Conservation (phyloP, 352 stramenopile genomes). For the Elongisporangium undulatum region DNA sequence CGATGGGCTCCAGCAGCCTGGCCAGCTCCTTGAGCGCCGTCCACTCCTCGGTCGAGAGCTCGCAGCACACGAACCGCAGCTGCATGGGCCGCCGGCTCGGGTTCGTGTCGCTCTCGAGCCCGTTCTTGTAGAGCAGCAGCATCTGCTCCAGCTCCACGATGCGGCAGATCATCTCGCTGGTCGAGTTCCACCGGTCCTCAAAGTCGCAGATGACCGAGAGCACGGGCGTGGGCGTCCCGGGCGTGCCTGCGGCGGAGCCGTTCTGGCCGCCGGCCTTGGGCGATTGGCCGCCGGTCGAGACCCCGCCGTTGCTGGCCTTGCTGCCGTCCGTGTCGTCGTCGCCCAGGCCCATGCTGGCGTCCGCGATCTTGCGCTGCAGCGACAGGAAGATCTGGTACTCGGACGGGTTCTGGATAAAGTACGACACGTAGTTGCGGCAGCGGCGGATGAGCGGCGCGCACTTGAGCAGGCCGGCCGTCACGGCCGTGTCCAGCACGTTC, state of each 20-base stretch:
- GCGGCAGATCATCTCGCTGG: slow-evolving; percentile 72
- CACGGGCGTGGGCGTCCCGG: slow-evolving; percentile 11
- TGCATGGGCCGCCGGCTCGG: slow-evolving; percentile 69
- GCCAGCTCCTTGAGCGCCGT: slow-evolving; percentile 64
- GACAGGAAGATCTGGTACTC: slow-evolving; percentile 82
- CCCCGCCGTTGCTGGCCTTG: not conserved
- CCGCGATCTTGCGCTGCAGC: slow-evolving; percentile 55
- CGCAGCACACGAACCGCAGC: slow-evolving; percentile 71
- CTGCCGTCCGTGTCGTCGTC: slow-evolving; percentile 10
- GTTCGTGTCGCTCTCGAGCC: slow-evolving; percentile 70
- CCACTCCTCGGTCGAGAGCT: slow-evolving; percentile 67
- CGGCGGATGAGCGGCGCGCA: slow-evolving; percentile 54
- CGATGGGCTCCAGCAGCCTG: slow-evolving; percentile 55
- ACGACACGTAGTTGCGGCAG: slow-evolving; percentile 77
- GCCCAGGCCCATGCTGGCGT: slow-evolving; percentile 26
- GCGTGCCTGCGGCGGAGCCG: slow-evolving; percentile 3
- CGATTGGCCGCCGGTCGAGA: not conserved
- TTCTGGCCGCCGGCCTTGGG: slow-evolving; percentile 1
- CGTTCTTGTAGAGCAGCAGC: slow-evolving; percentile 69
- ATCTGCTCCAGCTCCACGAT: slow-evolving; percentile 76
- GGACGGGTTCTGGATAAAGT: slow-evolving; percentile 80
- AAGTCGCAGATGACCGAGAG: slow-evolving; percentile 79
- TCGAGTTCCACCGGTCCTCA: slow-evolving; percentile 74
- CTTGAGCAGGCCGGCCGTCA: slow-evolving; percentile 50
- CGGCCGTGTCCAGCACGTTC: slow-evolving; percentile 46